Evolutionary conservation across 306 rosid genomes (phyloP).

Genomic region (Nissolia schottii): DNA sequence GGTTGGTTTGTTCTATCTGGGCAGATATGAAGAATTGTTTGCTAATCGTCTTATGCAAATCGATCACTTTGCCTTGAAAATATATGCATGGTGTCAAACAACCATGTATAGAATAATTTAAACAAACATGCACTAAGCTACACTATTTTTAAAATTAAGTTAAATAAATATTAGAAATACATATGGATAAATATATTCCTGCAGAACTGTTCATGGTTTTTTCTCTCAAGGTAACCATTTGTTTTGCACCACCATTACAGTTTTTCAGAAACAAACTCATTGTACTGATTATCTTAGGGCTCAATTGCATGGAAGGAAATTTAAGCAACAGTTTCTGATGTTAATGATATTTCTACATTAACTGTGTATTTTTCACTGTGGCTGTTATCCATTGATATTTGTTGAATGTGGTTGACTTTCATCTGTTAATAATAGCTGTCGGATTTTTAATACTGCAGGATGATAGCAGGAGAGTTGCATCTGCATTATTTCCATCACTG

Average conservation of each 20-base stretch:
- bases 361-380: background rate
- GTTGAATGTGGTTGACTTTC: background rate
- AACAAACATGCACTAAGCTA: background rate
- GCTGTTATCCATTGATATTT: background rate
- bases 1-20: slow-evolving; percentile 43
- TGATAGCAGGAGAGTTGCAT: slow-evolving; percentile 82
- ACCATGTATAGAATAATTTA: background rate
- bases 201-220: background rate
- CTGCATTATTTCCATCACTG: slow-evolving; percentile 69
- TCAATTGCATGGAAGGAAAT: background rate
- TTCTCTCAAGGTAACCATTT: background rate
- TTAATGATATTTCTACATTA: slow-evolving; percentile 2
- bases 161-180: too few species aligned
- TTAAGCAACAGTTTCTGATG: background rate
- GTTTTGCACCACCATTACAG: background rate
- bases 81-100: background rate
- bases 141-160: too few species aligned
- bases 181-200: background rate
- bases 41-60: background rate
- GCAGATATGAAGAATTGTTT: background rate
- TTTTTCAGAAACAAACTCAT: background rate
- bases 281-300: background rate
- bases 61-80: too few species aligned
- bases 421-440: slow-evolving; percentile 6
- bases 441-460: slow-evolving; percentile 50